phyloP scores from a whole-genome alignment of 2,329 filamentous ascomycete species.

The Colletotrichum sp. region DNA sequence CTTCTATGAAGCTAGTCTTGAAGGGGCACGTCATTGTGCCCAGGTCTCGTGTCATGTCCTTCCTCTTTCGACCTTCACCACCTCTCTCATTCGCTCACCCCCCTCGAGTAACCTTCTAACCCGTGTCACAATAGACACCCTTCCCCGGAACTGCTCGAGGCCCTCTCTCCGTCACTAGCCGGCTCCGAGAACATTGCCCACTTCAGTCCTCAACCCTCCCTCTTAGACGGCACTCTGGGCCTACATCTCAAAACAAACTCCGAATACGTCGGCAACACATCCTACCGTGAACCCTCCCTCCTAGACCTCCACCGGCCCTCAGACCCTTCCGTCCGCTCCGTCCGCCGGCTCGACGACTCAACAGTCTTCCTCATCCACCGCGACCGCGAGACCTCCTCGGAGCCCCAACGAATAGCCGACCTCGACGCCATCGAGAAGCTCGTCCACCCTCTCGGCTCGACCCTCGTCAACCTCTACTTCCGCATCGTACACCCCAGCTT shows the following conservation, averaged over 20 bases:
- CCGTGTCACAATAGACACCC: constrained; percentile 7
- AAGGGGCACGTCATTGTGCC: background rate
- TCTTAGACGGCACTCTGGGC: constrained; percentile 52
- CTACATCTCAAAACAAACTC: constrained; percentile 64
- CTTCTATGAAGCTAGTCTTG: background rate
- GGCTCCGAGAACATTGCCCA: constrained; percentile 19
- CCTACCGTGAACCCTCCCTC: constrained; percentile 61
- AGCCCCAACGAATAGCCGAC: constrained; percentile 44
- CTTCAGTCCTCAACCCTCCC: constrained; percentile 21
- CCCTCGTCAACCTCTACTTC: constrained; percentile 72
- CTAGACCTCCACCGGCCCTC: constrained; percentile 62
- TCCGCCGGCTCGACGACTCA: constrained; percentile 36
- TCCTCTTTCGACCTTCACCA: background rate
- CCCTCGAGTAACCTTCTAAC: background rate
- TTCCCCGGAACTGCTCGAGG: constrained; percentile 21
- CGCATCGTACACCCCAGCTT: constrained; percentile 63
- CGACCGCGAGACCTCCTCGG: constrained; percentile 37
- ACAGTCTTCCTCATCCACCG: constrained; percentile 41
- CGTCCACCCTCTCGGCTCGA: constrained; percentile 66
- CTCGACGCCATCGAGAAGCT: constrained; percentile 62
- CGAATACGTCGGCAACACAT: constrained; percentile 64
- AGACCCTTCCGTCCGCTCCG: constrained; percentile 31
- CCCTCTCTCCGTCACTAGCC: constrained; percentile 16
- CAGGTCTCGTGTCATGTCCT: background rate
- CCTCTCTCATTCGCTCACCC: background rate